Percentiles rank a stretch among this genome's conserved stretches.
Evolutionary conservation across 139 green algal species (phyloP).

Genomic region (Tetraselmis striata): DNA sequence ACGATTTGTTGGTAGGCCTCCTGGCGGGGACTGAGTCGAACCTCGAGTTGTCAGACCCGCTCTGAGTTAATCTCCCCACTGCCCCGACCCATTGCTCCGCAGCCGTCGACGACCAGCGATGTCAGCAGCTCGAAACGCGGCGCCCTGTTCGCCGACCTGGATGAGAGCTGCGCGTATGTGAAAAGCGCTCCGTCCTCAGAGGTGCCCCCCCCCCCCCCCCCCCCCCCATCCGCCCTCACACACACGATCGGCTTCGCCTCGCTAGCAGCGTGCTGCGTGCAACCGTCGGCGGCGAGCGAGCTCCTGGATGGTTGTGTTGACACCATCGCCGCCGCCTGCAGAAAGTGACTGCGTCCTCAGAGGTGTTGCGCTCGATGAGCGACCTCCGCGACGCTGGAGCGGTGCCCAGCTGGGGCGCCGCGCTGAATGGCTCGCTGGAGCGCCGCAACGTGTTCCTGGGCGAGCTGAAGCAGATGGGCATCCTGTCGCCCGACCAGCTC

Average conservation of each 20-base stretch:
- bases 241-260: too few relatives aligned
- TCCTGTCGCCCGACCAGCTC: background rate
- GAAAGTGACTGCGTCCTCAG: conserved; percentile 48
- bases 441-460: conserved; percentile 52
- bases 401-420: conserved; percentile 52
- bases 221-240: too few relatives aligned
- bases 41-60: too few relatives aligned
- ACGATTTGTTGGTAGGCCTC: too few relatives aligned
- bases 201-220: background rate
- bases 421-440: conserved; percentile 9
- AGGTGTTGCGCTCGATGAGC: conserved; percentile 43
- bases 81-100: too few relatives aligned
- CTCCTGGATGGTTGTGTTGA: too few relatives aligned
- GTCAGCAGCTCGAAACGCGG: background rate
- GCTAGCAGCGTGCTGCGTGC: too few relatives aligned
- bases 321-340: too few relatives aligned
- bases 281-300: too few relatives aligned
- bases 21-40: too few relatives aligned
- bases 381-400: conserved; percentile 35
- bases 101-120: background rate
- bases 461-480: conserved; percentile 39
- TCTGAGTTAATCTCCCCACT: too few relatives aligned
- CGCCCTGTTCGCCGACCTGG: conserved; percentile 11
- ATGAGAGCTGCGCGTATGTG: conserved; percentile 23
- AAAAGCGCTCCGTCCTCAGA: conserved; percentile 18